phyloP scores from a whole-genome alignment of 208 protist genomes.

The Wallacemonas sp. region DNA sequence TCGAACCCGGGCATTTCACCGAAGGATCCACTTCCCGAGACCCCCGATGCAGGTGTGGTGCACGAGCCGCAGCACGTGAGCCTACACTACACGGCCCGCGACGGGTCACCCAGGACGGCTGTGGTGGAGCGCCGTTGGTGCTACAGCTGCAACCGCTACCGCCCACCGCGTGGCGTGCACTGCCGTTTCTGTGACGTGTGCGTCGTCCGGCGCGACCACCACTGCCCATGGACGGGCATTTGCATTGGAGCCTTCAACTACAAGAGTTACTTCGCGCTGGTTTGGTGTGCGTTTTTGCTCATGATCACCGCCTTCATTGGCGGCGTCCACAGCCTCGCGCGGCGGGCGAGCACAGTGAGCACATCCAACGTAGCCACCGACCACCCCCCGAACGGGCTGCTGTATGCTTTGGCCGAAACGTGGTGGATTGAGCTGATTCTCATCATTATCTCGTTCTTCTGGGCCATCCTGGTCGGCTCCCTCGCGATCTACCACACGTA shows the following conservation, averaged over 20 bases:
- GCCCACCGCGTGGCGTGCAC: slow-evolving; percentile 77
- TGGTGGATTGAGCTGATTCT: slow-evolving; percentile 69
- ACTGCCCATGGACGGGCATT: slow-evolving; percentile 91
- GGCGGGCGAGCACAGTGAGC: slow-evolving; percentile 9
- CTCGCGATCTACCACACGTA: slow-evolving; percentile 65
- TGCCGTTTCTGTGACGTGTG: slow-evolving; percentile 90
- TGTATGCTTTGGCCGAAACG: slow-evolving; percentile 49
- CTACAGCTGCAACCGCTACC: slow-evolving; percentile 79
- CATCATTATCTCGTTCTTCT: slow-evolving; percentile 42
- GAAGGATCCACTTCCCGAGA: slow-evolving; percentile 24
- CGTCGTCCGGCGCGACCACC: slow-evolving; percentile 86
- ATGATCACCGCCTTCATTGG: slow-evolving; percentile 43
- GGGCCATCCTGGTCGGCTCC: slow-evolving; percentile 33
- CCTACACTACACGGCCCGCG: slow-evolving; percentile 23
- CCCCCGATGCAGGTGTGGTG: slow-evolving; percentile 10
- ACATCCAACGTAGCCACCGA: not conserved
- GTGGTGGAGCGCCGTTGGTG: slow-evolving; percentile 76
- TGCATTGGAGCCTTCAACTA: slow-evolving; percentile 91
- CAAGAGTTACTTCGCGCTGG: slow-evolving; percentile 58
- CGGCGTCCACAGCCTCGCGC: slow-evolving; percentile 45
- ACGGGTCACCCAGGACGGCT: slow-evolving; percentile 18
- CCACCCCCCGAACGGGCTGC: slow-evolving; percentile 16
- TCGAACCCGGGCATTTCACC: slow-evolving; percentile 63
- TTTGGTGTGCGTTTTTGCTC: slow-evolving; percentile 51
- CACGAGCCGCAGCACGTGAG: slow-evolving; percentile 35